phyloP scores from a whole-genome alignment of 176 grass and related monocot genomes.

The Dactylis glomerata region DNA sequence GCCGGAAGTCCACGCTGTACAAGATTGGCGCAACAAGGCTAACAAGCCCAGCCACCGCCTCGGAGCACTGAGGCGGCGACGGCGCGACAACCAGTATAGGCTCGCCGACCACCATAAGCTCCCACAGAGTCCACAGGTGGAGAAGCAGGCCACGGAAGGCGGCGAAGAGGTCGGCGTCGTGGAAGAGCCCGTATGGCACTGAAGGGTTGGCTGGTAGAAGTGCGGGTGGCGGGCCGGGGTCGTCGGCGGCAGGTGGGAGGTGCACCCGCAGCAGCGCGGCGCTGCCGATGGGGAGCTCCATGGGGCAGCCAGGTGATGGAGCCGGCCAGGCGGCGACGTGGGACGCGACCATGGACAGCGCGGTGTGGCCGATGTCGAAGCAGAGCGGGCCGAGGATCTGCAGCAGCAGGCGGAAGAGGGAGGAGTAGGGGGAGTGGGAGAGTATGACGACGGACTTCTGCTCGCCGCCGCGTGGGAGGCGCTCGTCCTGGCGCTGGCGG shows the following conservation, averaged over 20 bases:
- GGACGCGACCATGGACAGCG: slow-evolving; percentile 77
- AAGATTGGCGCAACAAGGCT: slow-evolving; percentile 86
- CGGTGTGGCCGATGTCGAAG: slow-evolving; percentile 83
- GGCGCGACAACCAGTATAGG: slow-evolving; percentile 78
- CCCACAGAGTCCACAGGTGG: slow-evolving; percentile 94
- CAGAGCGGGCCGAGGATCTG: slow-evolving; percentile 98
- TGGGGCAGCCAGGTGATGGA: slow-evolving; percentile 48
- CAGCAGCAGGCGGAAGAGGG: slow-evolving; percentile 74
- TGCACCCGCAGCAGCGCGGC: slow-evolving; percentile 69
- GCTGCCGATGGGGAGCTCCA: slow-evolving; percentile 86
- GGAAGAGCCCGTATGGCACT: slow-evolving; percentile 81
- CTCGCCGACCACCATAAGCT: slow-evolving; percentile 77
- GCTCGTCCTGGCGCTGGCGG: slow-evolving; percentile 91
- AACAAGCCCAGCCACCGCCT: slow-evolving; percentile 79
- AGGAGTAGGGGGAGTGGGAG: slow-evolving; percentile 67
- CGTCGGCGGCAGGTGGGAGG: slow-evolving; percentile 57
- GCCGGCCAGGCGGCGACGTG: slow-evolving; percentile 86
- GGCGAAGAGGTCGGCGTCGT: slow-evolving; percentile 81
- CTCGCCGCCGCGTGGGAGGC: slow-evolving; percentile 91
- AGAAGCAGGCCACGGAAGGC: slow-evolving; percentile 79
- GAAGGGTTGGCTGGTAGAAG: slow-evolving; percentile 52
- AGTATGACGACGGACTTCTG: slow-evolving; percentile 96
- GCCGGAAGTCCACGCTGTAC: slow-evolving; percentile 77
- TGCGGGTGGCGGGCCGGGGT: slow-evolving; percentile 39
- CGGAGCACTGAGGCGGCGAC: slow-evolving; percentile 85